Base-by-base conservation (phyloP, 371 early-diverging fungal species). In the Mortierella sp. region DNA sequence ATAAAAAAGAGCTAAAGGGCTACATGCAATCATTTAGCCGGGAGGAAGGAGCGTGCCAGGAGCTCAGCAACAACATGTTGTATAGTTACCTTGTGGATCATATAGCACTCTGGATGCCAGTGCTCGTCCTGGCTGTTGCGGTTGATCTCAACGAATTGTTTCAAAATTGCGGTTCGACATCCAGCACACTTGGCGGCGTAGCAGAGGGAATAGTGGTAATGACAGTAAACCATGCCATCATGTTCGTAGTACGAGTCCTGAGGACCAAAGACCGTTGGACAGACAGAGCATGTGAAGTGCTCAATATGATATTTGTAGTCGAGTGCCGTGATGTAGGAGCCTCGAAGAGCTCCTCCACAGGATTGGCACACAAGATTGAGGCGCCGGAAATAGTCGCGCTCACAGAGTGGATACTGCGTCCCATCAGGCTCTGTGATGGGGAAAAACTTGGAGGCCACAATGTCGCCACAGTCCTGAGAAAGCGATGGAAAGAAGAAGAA, bases 81-180 rank as follows among this genome's bases (percentile, higher is more conserved):
- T 55, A 28, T 48, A 31, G 26, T 72, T 87, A 94, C 94, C 92
- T 97, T 98, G 91, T 96, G 96, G 70, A 99, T 97, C 99, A 98
- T 98, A 88, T 99, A 99, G 88, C 99, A 99, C 87, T 98, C 97
- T 10, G 99, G 99, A 84, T 99, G 99, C 99, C 99, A 99, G 75
- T 95, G 95, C 76, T 93, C 94, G 72, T 95, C 91, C 76, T 93
- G 91, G 75, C 93, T 90, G 75, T 94, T 92, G 70, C 90, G 89
- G 82, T 93, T 94, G 80, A 97, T 96, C 81, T 99, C 98, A 71
- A 99, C 95, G 91, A 96, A 99, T 83, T 96, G 96, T 82, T 97
- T 96, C 78, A 99, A 85, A 58, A 99, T 97, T 26, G 97, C 97
- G 55, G 96, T 96, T 78, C 95, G 91, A 84, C 99, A 99, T 2